phyloP scores from a whole-genome alignment of 2,329 filamentous ascomycete genomes.

The Neopestalotiopsis sp. region DNA sequence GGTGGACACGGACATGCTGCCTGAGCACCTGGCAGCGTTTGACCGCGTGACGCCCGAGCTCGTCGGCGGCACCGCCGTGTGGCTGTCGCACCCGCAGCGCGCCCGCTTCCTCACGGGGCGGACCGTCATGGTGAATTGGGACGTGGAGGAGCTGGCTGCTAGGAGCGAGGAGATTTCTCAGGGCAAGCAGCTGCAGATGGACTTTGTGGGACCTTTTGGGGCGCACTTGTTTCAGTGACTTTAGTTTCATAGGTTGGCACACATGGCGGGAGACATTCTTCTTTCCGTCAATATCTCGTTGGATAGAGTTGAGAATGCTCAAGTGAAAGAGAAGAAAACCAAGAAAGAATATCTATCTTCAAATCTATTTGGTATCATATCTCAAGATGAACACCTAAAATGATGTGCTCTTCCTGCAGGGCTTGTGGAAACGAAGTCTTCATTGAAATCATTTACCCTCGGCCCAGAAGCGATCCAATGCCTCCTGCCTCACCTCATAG shows the following conservation, averaged over 20 bases:
- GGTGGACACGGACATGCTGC: slow-evolving; percentile 38
- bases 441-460: slow-evolving; percentile 23
- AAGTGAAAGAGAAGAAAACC: too few relatives aligned
- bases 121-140: slow-evolving; percentile 42
- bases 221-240: slow-evolving; percentile 2
- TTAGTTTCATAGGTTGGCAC: not conserved
- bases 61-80: slow-evolving; percentile 36
- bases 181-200: slow-evolving; percentile 6
- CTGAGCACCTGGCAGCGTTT: slow-evolving; percentile 37
- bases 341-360: not conserved
- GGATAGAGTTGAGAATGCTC: not conserved
- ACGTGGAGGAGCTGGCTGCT: slow-evolving; percentile 43
- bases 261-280: not conserved
- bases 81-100: slow-evolving; percentile 42
- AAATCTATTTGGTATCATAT: not conserved
- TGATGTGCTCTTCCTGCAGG: too few relatives aligned
- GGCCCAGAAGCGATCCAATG: slow-evolving; percentile 53
- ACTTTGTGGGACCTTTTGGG: slow-evolving; percentile 9
- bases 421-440: not conserved
- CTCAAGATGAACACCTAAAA: not conserved
- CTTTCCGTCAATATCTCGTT: not conserved
- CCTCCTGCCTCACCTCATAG: slow-evolving; percentile 55
- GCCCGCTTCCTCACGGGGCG: slow-evolving; percentile 39
- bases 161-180: slow-evolving; percentile 25
- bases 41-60: slow-evolving; percentile 51